phyloP scores from a whole-genome alignment of 352 stramenopile genomes.

The Phytophthora crassamura region DNA sequence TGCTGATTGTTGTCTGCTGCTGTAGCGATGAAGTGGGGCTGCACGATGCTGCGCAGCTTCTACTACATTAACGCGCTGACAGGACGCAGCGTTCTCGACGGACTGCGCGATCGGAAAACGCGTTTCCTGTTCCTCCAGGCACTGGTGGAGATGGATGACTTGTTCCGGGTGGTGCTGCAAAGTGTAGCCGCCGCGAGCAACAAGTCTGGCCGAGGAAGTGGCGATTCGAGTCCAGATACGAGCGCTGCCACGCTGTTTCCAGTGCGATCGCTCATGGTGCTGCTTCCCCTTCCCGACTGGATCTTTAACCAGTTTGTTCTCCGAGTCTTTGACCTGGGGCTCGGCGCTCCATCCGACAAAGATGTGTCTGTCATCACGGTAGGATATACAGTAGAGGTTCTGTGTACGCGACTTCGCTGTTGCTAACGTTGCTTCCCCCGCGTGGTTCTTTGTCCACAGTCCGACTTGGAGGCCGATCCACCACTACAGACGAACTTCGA shows the following conservation, averaged over 20 bases:
- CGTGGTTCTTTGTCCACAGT: constrained; percentile 14
- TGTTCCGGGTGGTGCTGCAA: constrained; percentile 61
- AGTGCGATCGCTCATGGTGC: constrained; percentile 67
- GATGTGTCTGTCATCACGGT: constrained; percentile 59
- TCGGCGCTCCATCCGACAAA: constrained; percentile 37
- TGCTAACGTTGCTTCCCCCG: constrained; percentile 7
- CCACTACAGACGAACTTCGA: constrained; percentile 58
- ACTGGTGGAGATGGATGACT: constrained; percentile 67
- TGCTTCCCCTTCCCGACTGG: constrained; percentile 77
- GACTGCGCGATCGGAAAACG: constrained; percentile 69
- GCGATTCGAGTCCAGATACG: constrained; percentile 52
- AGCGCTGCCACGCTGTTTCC: constrained; percentile 68
- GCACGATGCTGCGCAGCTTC: constrained; percentile 77
- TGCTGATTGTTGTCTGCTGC: background rate
- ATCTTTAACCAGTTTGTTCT: constrained; percentile 69
- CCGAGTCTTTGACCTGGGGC: constrained; percentile 65
- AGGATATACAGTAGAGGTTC: background rate
- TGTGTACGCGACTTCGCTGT: background rate
- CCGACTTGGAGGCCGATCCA: constrained; percentile 53
- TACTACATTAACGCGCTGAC: constrained; percentile 85
- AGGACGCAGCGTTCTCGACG: constrained; percentile 50
- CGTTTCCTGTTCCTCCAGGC: constrained; percentile 75
- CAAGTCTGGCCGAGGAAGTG: constrained; percentile 16
- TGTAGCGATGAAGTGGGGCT: constrained; percentile 81
- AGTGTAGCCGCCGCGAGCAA: constrained; percentile 33